Percentiles rank a stretch among this genome's conserved stretches.
Evolutionary conservation across 371 early-diverging fungal species (phyloP).

Genomic region (Encephalitozoon cuniculi): DNA sequence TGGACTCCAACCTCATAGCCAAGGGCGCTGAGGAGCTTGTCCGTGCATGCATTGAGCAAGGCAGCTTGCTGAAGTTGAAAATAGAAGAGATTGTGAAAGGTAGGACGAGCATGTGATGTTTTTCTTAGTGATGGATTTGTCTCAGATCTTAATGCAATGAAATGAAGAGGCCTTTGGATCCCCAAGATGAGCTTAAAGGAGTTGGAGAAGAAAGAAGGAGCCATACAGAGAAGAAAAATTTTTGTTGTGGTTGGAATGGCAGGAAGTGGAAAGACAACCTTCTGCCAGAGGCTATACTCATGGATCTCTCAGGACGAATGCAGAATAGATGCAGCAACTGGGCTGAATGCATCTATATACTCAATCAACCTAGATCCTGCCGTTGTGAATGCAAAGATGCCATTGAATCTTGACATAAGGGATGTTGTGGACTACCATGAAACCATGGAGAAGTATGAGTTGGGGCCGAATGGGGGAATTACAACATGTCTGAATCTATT

Average conservation of each 20-base stretch:
- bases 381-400: slow-evolving; percentile 75
- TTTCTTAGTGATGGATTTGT: too few species aligned
- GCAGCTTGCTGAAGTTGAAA: not conserved
- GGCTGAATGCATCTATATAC: slow-evolving; percentile 47
- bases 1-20: not conserved
- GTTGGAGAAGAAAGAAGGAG: not conserved
- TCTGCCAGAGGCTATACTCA: slow-evolving; percentile 69
- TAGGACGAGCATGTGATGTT: not conserved
- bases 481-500: slow-evolving; percentile 88
- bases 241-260: slow-evolving; percentile 74
- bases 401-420: slow-evolving; percentile 89
- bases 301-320: slow-evolving; percentile 54
- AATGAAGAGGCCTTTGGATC: not conserved
- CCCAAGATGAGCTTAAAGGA: not conserved
- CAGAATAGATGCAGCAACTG: slow-evolving; percentile 40
- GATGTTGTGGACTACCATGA: slow-evolving; percentile 94
- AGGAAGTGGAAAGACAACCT: slow-evolving; percentile 91
- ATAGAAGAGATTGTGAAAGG: not conserved
- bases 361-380: slow-evolving; percentile 93
- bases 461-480: slow-evolving; percentile 98
- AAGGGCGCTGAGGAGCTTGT: not conserved
- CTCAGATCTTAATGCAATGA: not conserved
- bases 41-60: not conserved
- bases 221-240: not conserved
- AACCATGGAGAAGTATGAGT: slow-evolving; percentile 91